phyloP scores from a whole-genome alignment of 768 basidiomycete genomes.

The Chalciporus sphaerocephalus region DNA sequence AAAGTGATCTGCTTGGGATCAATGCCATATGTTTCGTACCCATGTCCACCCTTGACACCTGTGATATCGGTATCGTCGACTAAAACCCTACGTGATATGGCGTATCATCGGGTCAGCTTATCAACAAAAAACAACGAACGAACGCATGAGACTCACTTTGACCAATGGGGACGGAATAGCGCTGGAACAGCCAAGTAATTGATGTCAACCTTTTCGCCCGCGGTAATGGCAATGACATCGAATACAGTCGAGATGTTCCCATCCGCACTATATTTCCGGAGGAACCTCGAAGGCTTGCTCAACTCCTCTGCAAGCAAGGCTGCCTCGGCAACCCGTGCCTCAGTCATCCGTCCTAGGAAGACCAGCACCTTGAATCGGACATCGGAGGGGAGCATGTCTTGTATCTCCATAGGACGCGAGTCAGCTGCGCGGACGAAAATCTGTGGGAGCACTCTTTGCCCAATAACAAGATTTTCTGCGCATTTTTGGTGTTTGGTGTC shows the following conservation, averaged over 20 bases:
- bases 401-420: conserved; percentile 35
- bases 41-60: conserved; percentile 29
- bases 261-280: conserved; percentile 26
- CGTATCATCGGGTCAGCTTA: background rate
- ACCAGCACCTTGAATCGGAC: conserved; percentile 36
- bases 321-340: conserved; percentile 20
- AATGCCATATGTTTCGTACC: conserved; percentile 35
- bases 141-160: conserved; percentile 30
- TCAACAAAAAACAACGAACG: background rate
- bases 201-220: conserved; percentile 30
- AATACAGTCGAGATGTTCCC: conserved; percentile 29
- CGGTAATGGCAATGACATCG: conserved; percentile 25
- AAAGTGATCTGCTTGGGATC: conserved; percentile 25
- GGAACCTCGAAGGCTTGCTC: conserved; percentile 20
- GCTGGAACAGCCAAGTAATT: conserved; percentile 35
- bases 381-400: conserved; percentile 39
- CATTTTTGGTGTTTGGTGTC: conserved; percentile 27
- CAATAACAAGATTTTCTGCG: conserved; percentile 33
- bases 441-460: conserved; percentile 38
- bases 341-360: conserved; percentile 30
- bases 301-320: conserved; percentile 27
- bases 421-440: conserved; percentile 36
- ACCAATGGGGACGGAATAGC: conserved; percentile 39
- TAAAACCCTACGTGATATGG: conserved; percentile 26
- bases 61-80: conserved; percentile 35